These are phyloP conservation scores for Drosera spatulata DNA, from an alignment of 179 eudicot species.

Conservation along the genomic window DNA sequence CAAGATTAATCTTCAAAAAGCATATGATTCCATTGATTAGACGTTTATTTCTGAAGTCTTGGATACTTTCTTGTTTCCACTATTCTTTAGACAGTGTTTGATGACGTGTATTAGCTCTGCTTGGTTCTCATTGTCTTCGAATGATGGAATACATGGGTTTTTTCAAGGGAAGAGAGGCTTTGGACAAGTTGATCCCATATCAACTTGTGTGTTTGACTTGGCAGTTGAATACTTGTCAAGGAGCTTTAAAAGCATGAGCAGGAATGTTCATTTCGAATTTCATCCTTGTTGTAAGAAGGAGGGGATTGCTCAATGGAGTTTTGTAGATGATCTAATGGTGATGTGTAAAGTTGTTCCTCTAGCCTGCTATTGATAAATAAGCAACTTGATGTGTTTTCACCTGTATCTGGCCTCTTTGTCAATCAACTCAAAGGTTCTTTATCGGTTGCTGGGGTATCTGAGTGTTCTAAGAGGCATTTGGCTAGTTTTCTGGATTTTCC, in stretches of 20 bases:
- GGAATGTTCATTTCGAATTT: too few species aligned
- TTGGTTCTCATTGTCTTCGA: background rate
- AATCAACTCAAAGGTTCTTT: too few species aligned
- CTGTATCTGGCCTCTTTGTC: too few species aligned
- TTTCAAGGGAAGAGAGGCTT: background rate
- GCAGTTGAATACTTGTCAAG: background rate
- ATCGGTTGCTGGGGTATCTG: background rate
- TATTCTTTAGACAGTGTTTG: background rate
- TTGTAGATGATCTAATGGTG: too few species aligned
- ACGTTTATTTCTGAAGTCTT: background rate
- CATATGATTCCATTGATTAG: constrained; percentile 2
- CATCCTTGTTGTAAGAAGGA: too few species aligned
- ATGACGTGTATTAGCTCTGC: background rate
- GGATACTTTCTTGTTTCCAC: background rate
- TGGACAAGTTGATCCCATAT: background rate
- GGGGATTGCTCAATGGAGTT: too few species aligned
- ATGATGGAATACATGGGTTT: background rate
- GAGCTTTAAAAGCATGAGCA: too few species aligned
- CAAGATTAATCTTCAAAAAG: background rate
- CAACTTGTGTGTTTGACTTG: background rate
- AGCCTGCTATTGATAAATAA: too few species aligned
- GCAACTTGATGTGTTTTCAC: too few species aligned
- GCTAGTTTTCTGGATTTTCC: background rate
- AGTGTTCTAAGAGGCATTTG: too few species aligned
- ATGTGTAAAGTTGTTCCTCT: too few species aligned